Evolutionary conservation across 257 asterid genomes (phyloP), one percentile per base, ranked within the genome.

Genomic region (Thymus mandschuricus): DNA sequence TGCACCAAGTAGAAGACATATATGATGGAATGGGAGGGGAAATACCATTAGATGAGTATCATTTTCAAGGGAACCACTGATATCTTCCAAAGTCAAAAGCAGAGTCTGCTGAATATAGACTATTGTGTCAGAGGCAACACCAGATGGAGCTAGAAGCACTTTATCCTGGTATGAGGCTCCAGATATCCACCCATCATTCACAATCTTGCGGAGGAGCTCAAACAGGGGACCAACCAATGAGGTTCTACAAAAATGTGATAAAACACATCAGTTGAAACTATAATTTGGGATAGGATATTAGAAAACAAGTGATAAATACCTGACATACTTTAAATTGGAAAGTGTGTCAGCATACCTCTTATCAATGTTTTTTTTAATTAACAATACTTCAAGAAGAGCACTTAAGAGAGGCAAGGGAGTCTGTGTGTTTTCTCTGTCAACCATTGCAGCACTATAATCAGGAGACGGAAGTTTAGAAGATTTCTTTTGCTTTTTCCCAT

Each of bases 341-440:
- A 63, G 73, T 40, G 50, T 43, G 79, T 54, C 67, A 35, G 30
- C 77, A 52, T 51, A 91, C 99, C 99, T 89, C 86, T 81, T 89
- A 48, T 75, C 81, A 64, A 88, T 85, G 76, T 83, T 66, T 76
- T 88, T 91, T 81, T 94, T 94, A 74, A 91, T 76, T 7, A 88
- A 88, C 78, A 94, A 70, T 62, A 88, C 86, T 68, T 94, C 99
- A 45, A 94, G 96, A 75, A 91, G 86, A 66, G 93, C 84, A 73
- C 89, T 76, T 64, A 86, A 65, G 68, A 84, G 78, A 72, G 84
- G 71, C 50, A 85, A 65, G 66, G 83, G 78, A 72, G 84, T 69
- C 45, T 81, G 75, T 10, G 72, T 59, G 75, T 60, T 86, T 75
- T 84, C 92, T 72, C 70, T 75, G 40, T 64, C 70, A 57, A 64